Evolutionary conservation across 768 basidiomycete species (phyloP), one percentile per base, ranked within the genome.

Genomic region (Serendipita vermifera): DNA sequence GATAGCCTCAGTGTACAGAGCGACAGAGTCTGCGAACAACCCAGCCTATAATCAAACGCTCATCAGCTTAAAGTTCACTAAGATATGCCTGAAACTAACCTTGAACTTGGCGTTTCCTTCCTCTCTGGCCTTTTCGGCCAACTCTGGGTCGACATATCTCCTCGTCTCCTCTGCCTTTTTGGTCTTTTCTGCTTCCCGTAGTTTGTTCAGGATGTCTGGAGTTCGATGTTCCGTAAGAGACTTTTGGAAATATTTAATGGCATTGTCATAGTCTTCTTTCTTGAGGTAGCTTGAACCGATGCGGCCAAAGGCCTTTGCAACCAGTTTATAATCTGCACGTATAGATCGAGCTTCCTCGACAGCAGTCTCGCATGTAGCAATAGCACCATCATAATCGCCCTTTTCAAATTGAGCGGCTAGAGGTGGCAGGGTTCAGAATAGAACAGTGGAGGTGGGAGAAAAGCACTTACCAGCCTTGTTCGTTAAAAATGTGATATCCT

Each of bases 181-280:
- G 46, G 32, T 68, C 60, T 82, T 83, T 71, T 99, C 93, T 13
- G 72, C 78, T 41, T 71, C 86, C 48, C 88, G 87, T 27, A 99
- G 79, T 72, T 94, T 99, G 68, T 81, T 80, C 58, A 98, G 79
- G 62, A 92, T 76, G 63, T 91, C 84, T 26, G 96, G 87, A 11
- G 94, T 97, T 58, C 96, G 90, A 69, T 98, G 94, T 69, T 99
- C 96, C 1, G 90, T 82, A 43, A 99, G 78, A 3, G 88, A 91
- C 70, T 98, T 98, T 63, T 91, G 76, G 74, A 79, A 96, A 74
- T 79, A 92, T 69, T 88, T 92, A 76, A 94, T 80, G 14, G 93
- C 93, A 38, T 77, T 78, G 5, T 64, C 63, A 27, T 82, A 68
- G 68, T 99, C 90, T 39, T 73, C 78, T 66, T 88, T 87, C 70